Conservation (phyloP, 2,329 filamentous ascomycete species). For the Aureobasidium vineae region DNA sequence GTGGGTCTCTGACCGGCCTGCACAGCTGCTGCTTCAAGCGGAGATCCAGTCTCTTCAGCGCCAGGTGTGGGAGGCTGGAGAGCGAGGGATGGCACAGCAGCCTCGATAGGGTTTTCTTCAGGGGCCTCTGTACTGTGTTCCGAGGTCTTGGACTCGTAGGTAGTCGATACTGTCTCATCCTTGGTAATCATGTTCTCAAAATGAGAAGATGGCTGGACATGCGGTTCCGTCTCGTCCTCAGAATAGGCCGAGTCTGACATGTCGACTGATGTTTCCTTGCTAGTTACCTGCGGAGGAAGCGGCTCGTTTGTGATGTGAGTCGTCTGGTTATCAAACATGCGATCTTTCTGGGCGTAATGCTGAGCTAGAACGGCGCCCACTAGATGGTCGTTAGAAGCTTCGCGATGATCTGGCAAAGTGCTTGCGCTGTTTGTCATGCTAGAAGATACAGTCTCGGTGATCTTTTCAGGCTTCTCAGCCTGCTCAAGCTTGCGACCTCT, state of each 20-base stretch:
- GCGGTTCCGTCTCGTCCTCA: background rate
- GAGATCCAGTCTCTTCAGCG: constrained; percentile 29
- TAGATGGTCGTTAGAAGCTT: constrained; percentile 59
- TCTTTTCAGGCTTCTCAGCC: constrained; percentile 51
- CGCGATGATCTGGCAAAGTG: constrained; percentile 44
- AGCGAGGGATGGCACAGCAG: constrained; percentile 34
- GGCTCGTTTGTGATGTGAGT: constrained; percentile 56
- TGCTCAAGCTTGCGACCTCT: constrained; percentile 53
- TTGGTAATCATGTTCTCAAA: background rate
- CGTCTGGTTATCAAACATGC: constrained; percentile 31
- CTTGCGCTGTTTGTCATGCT: constrained; percentile 39
- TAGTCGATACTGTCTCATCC: background rate
- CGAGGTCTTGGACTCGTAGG: background rate
- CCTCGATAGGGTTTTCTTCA: background rate
- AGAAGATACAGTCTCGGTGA: constrained; percentile 47
- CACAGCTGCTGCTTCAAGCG: background rate
- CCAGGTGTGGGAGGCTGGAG: constrained; percentile 40
- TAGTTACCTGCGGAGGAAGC: constrained; percentile 67
- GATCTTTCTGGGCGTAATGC: constrained; percentile 56
- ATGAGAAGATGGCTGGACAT: background rate
- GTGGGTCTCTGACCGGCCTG: background rate
- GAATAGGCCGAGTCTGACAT: constrained; percentile 1
- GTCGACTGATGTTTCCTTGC: constrained; percentile 57
- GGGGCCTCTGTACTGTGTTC: background rate
- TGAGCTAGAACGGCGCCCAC: constrained; percentile 35